Conservation (phyloP, 2,329 filamentous ascomycete genomes). For the Aspergillus flavus region DNA sequence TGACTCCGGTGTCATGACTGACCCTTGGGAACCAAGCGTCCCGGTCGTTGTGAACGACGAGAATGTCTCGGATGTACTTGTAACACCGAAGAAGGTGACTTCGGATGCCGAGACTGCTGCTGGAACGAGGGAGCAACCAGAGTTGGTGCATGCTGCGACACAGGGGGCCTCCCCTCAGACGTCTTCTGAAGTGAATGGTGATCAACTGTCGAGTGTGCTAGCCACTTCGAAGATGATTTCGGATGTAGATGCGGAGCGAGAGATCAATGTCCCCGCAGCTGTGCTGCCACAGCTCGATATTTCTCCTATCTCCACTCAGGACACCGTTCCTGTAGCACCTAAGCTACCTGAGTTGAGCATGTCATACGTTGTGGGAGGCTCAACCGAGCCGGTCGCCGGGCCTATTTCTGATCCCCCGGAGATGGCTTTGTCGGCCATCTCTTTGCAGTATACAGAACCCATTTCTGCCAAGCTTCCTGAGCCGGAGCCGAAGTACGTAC, state of each 20-base stretch:
- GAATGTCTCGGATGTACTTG: constrained; percentile 21
- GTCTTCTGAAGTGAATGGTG: constrained; percentile 23
- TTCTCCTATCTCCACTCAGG: constrained; percentile 37
- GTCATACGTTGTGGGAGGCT: constrained; percentile 34
- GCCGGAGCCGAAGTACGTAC: constrained; percentile 20
- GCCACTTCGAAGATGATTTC: constrained; percentile 46
- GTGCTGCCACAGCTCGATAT: constrained; percentile 31
- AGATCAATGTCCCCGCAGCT: constrained; percentile 18
- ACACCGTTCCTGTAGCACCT: constrained; percentile 46
- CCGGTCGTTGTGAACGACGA: constrained; percentile 24
- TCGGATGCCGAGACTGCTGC: constrained; percentile 21
- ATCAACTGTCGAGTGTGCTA: constrained; percentile 33
- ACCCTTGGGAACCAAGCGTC: constrained; percentile 53
- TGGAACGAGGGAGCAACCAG: constrained; percentile 23
- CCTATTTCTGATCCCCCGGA: constrained; percentile 22
- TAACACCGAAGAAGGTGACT: constrained; percentile 23
- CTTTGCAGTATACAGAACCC: constrained; percentile 32
- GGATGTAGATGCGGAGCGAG: constrained; percentile 29
- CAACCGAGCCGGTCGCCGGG: constrained; percentile 31
- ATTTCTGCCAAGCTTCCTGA: constrained; percentile 14
- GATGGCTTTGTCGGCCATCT: constrained; percentile 38
- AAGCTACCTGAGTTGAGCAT: constrained; percentile 38
- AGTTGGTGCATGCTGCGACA: constrained; percentile 43
- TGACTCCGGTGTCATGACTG: constrained; percentile 65
- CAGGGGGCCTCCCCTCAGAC: constrained; percentile 46